phyloP scores from a whole-genome alignment of 257 asterid species.

The Catharanthus roseus region DNA sequence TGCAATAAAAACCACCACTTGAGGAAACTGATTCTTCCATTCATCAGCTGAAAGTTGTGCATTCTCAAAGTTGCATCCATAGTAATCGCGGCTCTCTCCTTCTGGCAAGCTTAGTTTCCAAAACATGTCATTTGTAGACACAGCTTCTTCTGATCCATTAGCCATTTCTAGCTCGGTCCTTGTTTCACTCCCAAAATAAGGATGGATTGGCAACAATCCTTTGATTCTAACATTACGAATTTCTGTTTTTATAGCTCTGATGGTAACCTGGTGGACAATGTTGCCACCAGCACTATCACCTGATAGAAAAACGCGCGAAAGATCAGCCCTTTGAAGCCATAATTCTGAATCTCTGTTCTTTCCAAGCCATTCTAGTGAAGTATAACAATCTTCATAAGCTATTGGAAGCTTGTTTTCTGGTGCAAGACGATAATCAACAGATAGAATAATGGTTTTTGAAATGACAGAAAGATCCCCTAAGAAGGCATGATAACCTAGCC shows the following conservation, averaged over 20 bases:
- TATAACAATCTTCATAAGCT: conserved; percentile 57
- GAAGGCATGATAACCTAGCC: conserved; percentile 68
- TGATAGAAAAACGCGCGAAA: conserved; percentile 45
- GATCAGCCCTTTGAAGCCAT: conserved; percentile 46
- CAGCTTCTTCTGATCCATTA: conserved; percentile 31
- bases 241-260: conserved; percentile 7
- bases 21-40: conserved; percentile 50
- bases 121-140: conserved; percentile 59
- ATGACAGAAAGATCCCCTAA: conserved; percentile 46
- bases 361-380: conserved; percentile 51
- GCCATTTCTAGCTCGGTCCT: conserved; percentile 50
- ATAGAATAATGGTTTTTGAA: conserved; percentile 43
- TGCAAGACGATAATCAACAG: conserved; percentile 76
- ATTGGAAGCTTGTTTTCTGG: conserved; percentile 75
- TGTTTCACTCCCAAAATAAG: conserved; percentile 58
- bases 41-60: conserved; percentile 20
- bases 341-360: conserved; percentile 26
- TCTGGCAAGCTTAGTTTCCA: conserved; percentile 74
- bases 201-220: conserved; percentile 62
- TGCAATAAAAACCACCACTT: conserved; percentile 53
- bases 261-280: conserved; percentile 61
- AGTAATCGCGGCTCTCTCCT: conserved; percentile 45
- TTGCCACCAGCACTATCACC: conserved; percentile 91
- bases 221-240: conserved; percentile 21
- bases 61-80: conserved; percentile 56